Percentiles rank a stretch among this genome's conserved stretches.
phyloP scores from a whole-genome alignment of 2,329 filamentous ascomycete genomes.

The Geoglossum cookeanum region DNA sequence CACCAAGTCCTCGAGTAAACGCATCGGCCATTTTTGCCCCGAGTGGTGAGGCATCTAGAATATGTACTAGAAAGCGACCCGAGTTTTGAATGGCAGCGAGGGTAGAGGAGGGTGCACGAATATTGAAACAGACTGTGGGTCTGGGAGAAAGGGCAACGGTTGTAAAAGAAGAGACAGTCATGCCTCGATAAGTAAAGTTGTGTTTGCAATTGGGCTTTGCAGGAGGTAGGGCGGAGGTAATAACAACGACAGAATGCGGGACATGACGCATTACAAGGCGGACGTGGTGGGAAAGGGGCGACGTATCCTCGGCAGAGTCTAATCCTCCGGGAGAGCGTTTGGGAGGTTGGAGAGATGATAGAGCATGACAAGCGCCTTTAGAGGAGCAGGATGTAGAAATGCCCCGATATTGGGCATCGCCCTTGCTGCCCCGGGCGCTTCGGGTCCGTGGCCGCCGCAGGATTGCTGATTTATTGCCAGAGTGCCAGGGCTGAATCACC shows the following conservation, averaged over 20 bases:
- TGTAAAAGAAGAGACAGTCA: conserved; percentile 42
- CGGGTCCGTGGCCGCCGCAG: not conserved
- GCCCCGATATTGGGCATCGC: not conserved
- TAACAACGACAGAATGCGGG: conserved; percentile 36
- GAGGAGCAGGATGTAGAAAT: not conserved
- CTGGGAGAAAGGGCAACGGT: conserved; percentile 35
- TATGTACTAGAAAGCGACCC: conserved; percentile 1
- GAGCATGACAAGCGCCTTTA: too few species aligned
- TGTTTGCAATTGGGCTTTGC: not conserved
- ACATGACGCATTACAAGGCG: conserved; percentile 33
- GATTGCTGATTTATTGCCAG: not conserved
- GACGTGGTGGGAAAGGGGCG: conserved; percentile 18
- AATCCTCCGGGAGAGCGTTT: conserved; percentile 1
- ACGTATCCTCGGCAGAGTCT: conserved; percentile 2
- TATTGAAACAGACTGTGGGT: conserved; percentile 42
- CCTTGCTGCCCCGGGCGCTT: not conserved
- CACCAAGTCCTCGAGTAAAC: conserved; percentile 1
- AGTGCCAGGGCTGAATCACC: not conserved
- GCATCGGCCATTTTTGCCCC: conserved; percentile 1
- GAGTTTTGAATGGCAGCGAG: not conserved
- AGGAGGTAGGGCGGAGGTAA: conserved; percentile 27
- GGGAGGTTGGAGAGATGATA: not conserved
- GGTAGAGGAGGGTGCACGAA: conserved; percentile 14
- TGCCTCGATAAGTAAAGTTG: conserved; percentile 23
- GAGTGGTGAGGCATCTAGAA: not conserved